Base-by-base conservation (phyloP, 768 basidiomycete species). In the Pluteus cervinus region DNA sequence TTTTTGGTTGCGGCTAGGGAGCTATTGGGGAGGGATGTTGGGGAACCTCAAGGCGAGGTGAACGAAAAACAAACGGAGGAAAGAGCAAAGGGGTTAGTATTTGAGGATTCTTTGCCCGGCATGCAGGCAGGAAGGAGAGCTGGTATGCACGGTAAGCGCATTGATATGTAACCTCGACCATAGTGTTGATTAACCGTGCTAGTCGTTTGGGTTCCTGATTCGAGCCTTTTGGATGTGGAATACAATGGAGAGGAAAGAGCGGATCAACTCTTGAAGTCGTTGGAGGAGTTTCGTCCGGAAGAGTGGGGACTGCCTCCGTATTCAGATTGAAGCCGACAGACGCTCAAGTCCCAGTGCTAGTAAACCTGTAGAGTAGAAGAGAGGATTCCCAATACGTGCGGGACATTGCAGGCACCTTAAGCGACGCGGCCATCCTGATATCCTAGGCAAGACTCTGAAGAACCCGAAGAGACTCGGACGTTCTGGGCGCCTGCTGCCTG, bases 131-230 rank as follows among this genome's bases (percentile, higher is more conserved):
- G 80, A 3, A 85, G 84, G 52, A 68, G 83, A 40, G 88, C 88
- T 3, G 87, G 86, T 8, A 91, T 92, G 89, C 72, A 79, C 40
- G 87, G 89, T 89, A 39, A 24, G 71, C 46, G 29, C 34, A 28
- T 20, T 24, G 33, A 30, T 6, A 41, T 14, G 30, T 32, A 24
- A 22, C n/a, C 34, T 25, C 20, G 12, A 34, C 29, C 35, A 33
- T 18, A 34, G 40, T n/a, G n/a, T 29, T 39, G 24, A 26, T 29
- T 24, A 24, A 32, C 16, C 28, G 29, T 41, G 29, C 22, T 47
- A 89, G 88, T 89, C 22, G 67, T 88, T 2, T 93, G 89, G 89
- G 75, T 91, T 11, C 89, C 90, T 2, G 89, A 92, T 49, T 49
- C 69, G 5, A 78, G 82, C 39, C 62, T 92, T 5, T 55, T 81